These are phyloP conservation scores for Leptographium wingfieldii DNA, from an alignment of 2,329 filamentous ascomycete species.

Conservation along the genomic window DNA sequence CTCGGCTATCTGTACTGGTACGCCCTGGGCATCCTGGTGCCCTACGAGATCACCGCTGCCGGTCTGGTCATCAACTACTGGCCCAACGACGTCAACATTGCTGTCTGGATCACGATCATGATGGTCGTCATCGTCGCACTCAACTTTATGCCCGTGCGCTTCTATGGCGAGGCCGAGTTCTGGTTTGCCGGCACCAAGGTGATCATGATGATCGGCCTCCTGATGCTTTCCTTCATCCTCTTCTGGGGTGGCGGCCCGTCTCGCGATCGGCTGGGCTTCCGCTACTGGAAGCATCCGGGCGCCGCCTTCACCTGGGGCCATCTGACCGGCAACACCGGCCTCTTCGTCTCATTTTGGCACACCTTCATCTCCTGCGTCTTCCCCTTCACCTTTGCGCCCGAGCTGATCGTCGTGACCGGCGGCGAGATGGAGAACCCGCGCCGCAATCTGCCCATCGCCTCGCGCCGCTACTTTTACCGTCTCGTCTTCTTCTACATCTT, in stretches of 20 bases:
- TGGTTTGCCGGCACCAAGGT: slow-evolving; percentile 25
- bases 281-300: slow-evolving; percentile 21
- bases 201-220: slow-evolving; percentile 22
- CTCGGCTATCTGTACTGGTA: slow-evolving; percentile 38
- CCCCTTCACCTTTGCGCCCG: slow-evolving; percentile 44
- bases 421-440: slow-evolving; percentile 62
- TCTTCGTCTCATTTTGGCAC: slow-evolving; percentile 27
- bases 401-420: slow-evolving; percentile 31
- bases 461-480: slow-evolving; percentile 45
- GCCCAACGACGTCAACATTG: slow-evolving; percentile 32
- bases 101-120: slow-evolving; percentile 22
- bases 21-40: slow-evolving; percentile 32
- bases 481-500: slow-evolving; percentile 20
- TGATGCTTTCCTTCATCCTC: slow-evolving; percentile 31
- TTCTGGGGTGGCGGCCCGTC: slow-evolving; percentile 25
- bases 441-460: slow-evolving; percentile 60
- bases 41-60: slow-evolving; percentile 41
- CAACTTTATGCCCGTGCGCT: slow-evolving; percentile 5
- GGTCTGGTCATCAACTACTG: slow-evolving; percentile 49
- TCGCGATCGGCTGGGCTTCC: slow-evolving; percentile 6
- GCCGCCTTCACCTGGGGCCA: slow-evolving; percentile 28
- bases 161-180: slow-evolving; percentile 12
- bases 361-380: slow-evolving; percentile 24
- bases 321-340: slow-evolving; percentile 21
- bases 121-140: slow-evolving; percentile 3